Conservation (phyloP, 2,329 filamentous ascomycete genomes). For the Zymoseptoria crescenta region DNA sequence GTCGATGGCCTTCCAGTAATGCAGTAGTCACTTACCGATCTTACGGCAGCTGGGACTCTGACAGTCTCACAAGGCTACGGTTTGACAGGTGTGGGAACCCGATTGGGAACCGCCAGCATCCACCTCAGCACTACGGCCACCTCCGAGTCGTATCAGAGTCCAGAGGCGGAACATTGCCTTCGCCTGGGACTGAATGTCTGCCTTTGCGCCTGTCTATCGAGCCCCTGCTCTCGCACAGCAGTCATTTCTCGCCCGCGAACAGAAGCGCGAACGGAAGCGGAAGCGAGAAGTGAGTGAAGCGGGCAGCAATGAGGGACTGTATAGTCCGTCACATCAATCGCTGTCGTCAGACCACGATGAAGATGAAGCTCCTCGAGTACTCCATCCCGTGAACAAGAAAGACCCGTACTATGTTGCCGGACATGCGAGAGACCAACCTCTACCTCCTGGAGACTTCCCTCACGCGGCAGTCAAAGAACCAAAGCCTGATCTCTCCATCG, state of each 20-base stretch:
- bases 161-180: neutral
- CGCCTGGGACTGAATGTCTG: neutral
- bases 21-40: neutral
- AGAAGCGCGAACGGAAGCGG: constrained; percentile 21
- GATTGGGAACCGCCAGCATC: neutral
- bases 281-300: constrained; percentile 14
- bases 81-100: constrained; percentile 3
- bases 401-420: constrained; percentile 36
- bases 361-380: constrained; percentile 10
- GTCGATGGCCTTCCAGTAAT: neutral
- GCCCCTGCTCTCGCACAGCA: constrained; percentile 15
- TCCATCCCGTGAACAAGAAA: constrained; percentile 22
- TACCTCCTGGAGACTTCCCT: constrained; percentile 39
- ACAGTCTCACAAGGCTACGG: neutral
- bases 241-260: constrained; percentile 20
- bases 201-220: constrained; percentile 24
- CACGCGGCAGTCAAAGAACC: constrained; percentile 31
- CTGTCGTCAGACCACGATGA: constrained; percentile 2
- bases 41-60: neutral
- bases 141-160: neutral
- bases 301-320: constrained; percentile 6
- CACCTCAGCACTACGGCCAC: neutral
- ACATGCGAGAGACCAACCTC: constrained; percentile 30
- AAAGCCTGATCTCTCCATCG: constrained; percentile 21
- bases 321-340: neutral